phyloP scores from a whole-genome alignment of 371 early-diverging fungal species.

The Mortierella polycephala region DNA sequence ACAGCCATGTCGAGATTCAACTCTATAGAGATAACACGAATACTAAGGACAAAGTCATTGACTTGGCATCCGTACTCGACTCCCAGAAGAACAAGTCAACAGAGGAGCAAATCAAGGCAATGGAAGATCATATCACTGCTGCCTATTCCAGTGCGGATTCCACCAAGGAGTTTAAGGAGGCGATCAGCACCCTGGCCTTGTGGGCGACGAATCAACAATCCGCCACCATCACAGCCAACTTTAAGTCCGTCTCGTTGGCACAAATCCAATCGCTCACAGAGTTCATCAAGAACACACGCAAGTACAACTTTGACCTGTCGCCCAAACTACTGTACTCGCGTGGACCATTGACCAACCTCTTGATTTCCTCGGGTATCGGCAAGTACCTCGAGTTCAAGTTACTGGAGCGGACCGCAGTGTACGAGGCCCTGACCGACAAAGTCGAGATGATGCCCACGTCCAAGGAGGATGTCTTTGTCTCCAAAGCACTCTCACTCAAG shows the following conservation, averaged over 20 bases:
- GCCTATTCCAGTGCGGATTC: neutral
- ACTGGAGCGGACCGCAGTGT: constrained; percentile 76
- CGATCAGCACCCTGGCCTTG: constrained; percentile 34
- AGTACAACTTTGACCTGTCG: constrained; percentile 82
- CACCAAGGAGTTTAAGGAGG: constrained; percentile 42
- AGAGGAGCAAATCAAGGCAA: constrained; percentile 27
- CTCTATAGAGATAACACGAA: constrained; percentile 12
- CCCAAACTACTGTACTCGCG: constrained; percentile 82
- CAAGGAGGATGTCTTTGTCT: constrained; percentile 93
- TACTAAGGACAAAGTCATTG: constrained; percentile 12
- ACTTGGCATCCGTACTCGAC: constrained; percentile 24
- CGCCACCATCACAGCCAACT: constrained; percentile 19
- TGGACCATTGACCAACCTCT: constrained; percentile 78
- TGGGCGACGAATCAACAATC: constrained; percentile 29
- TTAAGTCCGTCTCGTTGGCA: constrained; percentile 28
- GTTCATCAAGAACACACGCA: constrained; percentile 61
- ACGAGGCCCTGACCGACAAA: constrained; percentile 54
- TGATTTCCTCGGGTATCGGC: constrained; percentile 86
- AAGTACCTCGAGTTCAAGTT: constrained; percentile 90
- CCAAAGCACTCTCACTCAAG: constrained; percentile 74
- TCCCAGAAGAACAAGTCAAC: constrained; percentile 16
- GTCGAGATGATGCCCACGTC: constrained; percentile 81
- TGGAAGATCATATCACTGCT: constrained; percentile 27
- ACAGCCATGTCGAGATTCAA: constrained; percentile 40
- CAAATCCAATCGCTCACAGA: constrained; percentile 51